Base-by-base conservation (phyloP, 805 yeast genomes). In the Metahyphopichia silvanorum region DNA sequence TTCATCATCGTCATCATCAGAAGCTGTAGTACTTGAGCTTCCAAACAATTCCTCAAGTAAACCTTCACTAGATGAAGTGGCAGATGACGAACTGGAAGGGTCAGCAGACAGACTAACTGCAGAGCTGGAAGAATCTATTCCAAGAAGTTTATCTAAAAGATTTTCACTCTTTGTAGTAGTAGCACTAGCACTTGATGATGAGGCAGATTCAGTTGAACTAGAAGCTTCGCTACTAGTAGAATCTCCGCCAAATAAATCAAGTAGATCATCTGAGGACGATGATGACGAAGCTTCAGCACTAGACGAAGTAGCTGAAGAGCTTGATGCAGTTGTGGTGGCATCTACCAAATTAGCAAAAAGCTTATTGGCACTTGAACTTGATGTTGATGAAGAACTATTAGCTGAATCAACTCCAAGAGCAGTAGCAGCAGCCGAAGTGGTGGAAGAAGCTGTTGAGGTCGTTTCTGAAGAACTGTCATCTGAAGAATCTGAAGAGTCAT, bases 61-160 rank as follows among this genome's bases (percentile, higher is more conserved):
- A 25, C 31, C 20, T 20, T 22, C 25, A 13, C 25, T 25, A 11
- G 35, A 21, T 7, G 34, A 32, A 25, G 32, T n/a, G 19, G 22
- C 12, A 23, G 15, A n/a, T 17, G 30, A 31, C 12, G 37, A 29
- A 19, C 10, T 7, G 15, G 16, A 14, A 9, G 29, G 17, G 21
- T 28, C 12, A 14, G 29, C 16, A 7, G 37, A 10, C 6, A 25
- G 19, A n/a, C n/a, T n/a, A 11, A 10, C 33, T 2, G 27, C 13
- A 21, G 35, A 33, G 10, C 31, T 11, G 21, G 35, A 21, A 2
- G 23, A 21, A 5, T 11, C 10, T 21, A 12, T 21, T 8, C 18
- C 36, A 16, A 38, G 32, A 14, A 34, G 29, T 9, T 31, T 33
- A 17, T 32, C 32, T 20, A 37, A 31, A 20, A 37, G 24, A 4